These are phyloP conservation scores for Colletotrichum coccodes DNA, from an alignment of 2,329 filamentous ascomycete genomes.

Conservation along the genomic window DNA sequence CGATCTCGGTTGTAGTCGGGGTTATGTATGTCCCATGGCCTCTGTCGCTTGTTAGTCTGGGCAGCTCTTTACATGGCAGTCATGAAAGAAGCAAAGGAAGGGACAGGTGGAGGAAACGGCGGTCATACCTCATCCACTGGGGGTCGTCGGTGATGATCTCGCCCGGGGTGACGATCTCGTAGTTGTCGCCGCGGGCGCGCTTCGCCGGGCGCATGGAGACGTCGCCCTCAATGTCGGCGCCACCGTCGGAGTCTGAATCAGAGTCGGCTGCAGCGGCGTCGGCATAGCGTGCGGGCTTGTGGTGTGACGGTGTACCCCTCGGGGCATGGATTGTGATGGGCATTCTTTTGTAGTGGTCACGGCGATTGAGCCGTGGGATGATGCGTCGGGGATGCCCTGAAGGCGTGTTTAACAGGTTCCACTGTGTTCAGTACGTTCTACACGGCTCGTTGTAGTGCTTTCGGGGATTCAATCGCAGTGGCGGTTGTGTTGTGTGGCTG, in stretches of 20 bases:
- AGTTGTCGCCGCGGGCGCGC: constrained; percentile 43
- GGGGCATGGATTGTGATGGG: constrained; percentile 60
- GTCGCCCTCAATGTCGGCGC: constrained; percentile 56
- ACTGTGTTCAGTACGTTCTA: background rate
- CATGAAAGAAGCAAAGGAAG: background rate
- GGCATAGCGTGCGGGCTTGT: constrained; percentile 33
- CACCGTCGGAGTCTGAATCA: constrained; percentile 56
- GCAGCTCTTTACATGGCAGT: no score
- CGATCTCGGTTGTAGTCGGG: constrained; percentile 73
- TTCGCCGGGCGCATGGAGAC: constrained; percentile 57
- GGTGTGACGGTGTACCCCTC: constrained; percentile 42
- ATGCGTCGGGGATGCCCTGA: background rate
- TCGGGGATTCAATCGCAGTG: background rate
- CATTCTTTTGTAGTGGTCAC: constrained; percentile 42
- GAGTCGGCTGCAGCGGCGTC: constrained; percentile 53
- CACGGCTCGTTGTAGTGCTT: background rate
- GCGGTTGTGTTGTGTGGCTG: background rate
- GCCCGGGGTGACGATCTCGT: constrained; percentile 85
- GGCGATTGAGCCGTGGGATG: background rate
- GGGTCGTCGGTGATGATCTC: constrained; percentile 88
- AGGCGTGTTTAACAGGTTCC: background rate
- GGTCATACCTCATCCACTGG: constrained; percentile 88
- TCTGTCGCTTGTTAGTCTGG: constrained; percentile 53
- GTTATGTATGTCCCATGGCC: constrained; percentile 92
- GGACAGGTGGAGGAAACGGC: background rate